Evolutionary conservation across 2,329 filamentous ascomycete genomes (phyloP).

Genomic region (Colletotrichum sp.): DNA sequence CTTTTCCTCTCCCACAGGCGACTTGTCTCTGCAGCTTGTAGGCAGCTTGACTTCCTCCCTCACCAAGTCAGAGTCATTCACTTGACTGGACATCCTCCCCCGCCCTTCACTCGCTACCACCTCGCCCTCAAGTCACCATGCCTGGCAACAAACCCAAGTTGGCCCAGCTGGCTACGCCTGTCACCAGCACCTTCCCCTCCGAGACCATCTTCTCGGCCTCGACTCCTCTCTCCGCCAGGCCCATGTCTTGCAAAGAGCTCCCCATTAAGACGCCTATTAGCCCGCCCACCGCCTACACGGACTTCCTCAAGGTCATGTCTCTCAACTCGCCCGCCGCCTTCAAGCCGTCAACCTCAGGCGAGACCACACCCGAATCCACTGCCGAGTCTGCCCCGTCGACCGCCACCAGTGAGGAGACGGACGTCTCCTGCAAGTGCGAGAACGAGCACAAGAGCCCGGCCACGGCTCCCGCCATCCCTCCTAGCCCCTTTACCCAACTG

Average conservation of each 20-base stretch:
- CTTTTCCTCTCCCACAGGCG: constrained; percentile 31
- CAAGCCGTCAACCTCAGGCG: constrained; percentile 54
- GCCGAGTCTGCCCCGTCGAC: constrained; percentile 42
- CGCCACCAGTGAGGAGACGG: constrained; percentile 55
- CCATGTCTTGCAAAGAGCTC: constrained; percentile 38
- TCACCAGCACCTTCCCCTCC: constrained; percentile 66
- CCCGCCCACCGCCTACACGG: constrained; percentile 86
- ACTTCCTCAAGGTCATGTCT: constrained; percentile 87
- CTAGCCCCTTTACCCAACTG: constrained; percentile 57
- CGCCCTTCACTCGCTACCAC: constrained; percentile 14
- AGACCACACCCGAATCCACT: constrained; percentile 49
- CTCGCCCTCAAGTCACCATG: constrained; percentile 43
- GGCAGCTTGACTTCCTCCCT: constrained; percentile 29
- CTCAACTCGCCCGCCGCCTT: constrained; percentile 69
- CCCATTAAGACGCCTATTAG: constrained; percentile 90
- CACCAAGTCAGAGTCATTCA: constrained; percentile 49
- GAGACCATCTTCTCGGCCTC: constrained; percentile 62
- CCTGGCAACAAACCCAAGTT: constrained; percentile 62
- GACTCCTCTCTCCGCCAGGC: constrained; percentile 65
- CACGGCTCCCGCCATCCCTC: constrained; percentile 43
- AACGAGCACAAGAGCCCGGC: constrained; percentile 47
- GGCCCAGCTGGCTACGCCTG: constrained; percentile 64
- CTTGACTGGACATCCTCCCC: constrained; percentile 41
- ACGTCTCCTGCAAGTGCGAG: constrained; percentile 62
- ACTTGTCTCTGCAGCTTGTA: constrained; percentile 42